These are phyloP conservation scores for Quercus alba DNA, from an alignment of 306 rosid species.

Conservation along the genomic window DNA sequence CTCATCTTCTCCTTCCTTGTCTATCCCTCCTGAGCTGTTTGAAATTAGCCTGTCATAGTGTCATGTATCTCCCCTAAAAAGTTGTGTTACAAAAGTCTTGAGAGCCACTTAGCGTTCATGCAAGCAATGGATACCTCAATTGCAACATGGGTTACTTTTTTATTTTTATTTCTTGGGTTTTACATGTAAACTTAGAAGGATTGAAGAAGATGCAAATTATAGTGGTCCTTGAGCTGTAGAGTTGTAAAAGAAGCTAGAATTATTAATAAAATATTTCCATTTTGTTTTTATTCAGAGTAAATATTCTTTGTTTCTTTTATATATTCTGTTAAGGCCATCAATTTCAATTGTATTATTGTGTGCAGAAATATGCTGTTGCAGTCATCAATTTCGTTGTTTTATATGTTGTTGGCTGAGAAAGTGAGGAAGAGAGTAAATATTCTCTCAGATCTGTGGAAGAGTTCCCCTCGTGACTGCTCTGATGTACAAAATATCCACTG, in stretches of 20 bases:
- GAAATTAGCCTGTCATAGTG: neutral
- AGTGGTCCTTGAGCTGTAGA: constrained; percentile 33
- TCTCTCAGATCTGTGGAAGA: constrained; percentile 58
- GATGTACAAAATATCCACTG: constrained; percentile 59
- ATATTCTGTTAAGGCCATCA: constrained; percentile 37
- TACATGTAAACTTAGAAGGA: neutral
- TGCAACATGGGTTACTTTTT: neutral
- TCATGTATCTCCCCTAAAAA: neutral
- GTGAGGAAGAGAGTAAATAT: constrained; percentile 40
- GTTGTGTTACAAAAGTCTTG: neutral
- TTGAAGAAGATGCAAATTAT: constrained; percentile 6
- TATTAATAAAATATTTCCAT: constrained; percentile 16
- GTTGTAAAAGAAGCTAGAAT: constrained; percentile 21
- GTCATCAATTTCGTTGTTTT: constrained; percentile 64
- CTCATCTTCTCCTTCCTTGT: constrained; percentile 89
- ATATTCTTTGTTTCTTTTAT: constrained; percentile 15
- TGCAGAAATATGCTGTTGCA: constrained; percentile 59
- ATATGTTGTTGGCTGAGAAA: constrained; percentile 74
- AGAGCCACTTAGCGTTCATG: neutral
- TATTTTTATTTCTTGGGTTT: neutral
- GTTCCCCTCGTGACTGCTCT: constrained; percentile 79
- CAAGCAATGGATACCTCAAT: constrained; percentile 17
- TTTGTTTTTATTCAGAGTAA: constrained; percentile 5
- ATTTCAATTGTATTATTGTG: constrained; percentile 54
- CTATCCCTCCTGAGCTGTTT: constrained; percentile 99